phyloP scores from a whole-genome alignment of 176 grass and related monocot species.

The Zoysia pacifica region DNA sequence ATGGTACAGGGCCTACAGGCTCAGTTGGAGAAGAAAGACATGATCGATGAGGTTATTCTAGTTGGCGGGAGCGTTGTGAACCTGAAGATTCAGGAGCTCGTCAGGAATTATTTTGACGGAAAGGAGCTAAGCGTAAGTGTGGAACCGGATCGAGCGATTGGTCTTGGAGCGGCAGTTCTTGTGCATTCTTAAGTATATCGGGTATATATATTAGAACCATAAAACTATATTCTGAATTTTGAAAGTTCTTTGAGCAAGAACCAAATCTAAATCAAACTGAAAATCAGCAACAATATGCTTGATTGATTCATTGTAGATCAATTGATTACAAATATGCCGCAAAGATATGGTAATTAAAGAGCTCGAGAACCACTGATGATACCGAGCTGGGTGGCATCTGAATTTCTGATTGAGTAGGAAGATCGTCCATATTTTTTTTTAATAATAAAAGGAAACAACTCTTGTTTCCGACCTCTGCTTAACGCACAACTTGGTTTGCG shows the following conservation, averaged over 20 bases:
- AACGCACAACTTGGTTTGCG: no score
- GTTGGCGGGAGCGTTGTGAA: conserved; percentile 13
- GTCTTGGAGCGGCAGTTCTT: not conserved
- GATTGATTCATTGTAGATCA: not conserved
- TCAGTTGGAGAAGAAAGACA: not conserved
- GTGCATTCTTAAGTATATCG: not conserved
- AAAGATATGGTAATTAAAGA: no score
- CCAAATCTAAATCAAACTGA: no score
- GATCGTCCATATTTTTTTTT: not conserved
- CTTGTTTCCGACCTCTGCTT: no score
- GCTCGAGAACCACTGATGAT: no score
- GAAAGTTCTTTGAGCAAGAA: not conserved
- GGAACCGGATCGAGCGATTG: conserved; percentile 1
- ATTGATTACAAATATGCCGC: no score
- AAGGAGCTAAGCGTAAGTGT: not conserved
- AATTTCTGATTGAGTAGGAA: not conserved
- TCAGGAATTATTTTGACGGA: conserved; percentile 9
- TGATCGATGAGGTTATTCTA: conserved; percentile 15
- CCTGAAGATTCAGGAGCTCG: conserved; percentile 21
- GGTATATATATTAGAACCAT: no score
- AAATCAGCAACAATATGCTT: not conserved
- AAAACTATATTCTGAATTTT: not conserved
- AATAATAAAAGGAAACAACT: no score
- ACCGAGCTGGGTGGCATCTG: not conserved
- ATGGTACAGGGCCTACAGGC: not conserved